phyloP scores from a whole-genome alignment of 176 grass and related monocot genomes.

The Zoysia japonica region DNA sequence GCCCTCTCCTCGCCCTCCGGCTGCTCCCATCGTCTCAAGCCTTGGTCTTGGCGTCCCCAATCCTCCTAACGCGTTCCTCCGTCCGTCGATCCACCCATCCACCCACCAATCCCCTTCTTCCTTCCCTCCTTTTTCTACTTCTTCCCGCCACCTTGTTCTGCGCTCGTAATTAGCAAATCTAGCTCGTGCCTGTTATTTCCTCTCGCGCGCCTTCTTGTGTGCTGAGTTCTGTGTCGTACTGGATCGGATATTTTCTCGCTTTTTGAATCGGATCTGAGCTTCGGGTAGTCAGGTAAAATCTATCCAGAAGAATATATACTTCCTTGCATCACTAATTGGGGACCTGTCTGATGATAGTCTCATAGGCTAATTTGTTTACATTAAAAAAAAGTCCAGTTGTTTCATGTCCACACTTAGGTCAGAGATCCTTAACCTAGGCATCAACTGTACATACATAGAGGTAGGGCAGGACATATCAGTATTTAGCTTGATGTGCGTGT shows the following conservation, averaged over 20 bases:
- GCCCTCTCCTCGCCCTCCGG: constrained; percentile 39
- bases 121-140: too few relatives aligned
- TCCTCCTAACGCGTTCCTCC: neutral
- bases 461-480: neutral
- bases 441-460: neutral
- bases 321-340: neutral
- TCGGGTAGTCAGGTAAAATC: neutral
- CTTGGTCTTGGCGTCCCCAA: constrained; percentile 39
- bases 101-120: neutral
- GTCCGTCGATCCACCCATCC: neutral
- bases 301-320: neutral
- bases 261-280: neutral
- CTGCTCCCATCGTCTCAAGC: constrained; percentile 64
- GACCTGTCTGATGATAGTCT: neutral
- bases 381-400: neutral
- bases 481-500: too few relatives aligned
- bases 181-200: neutral
- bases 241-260: neutral
- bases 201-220: neutral
- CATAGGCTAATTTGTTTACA: neutral
- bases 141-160: neutral
- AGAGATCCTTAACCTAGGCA: neutral
- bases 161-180: too few relatives aligned
- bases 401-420: neutral
- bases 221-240: neutral